phyloP scores from a whole-genome alignment of 2,329 filamentous ascomycete species.

The Macrophomina tecta region DNA sequence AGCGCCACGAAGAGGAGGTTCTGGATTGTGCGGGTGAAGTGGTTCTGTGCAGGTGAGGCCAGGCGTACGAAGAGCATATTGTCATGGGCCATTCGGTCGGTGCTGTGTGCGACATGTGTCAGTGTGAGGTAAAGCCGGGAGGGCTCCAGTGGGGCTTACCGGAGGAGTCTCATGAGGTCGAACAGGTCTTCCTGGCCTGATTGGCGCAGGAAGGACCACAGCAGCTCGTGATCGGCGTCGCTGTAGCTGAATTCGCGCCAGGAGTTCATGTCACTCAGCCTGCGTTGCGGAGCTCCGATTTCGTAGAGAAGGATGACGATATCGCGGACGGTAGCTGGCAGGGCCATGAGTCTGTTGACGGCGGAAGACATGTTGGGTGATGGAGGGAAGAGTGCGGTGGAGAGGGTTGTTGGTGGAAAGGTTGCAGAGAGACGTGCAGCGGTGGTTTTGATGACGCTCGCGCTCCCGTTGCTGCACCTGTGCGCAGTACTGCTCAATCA shows the following conservation, averaged over 20 bases:
- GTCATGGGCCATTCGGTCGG: not conserved
- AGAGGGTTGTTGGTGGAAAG: too few relatives aligned
- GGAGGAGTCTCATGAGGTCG: not conserved
- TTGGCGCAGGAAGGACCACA: not conserved
- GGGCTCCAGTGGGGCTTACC: not conserved
- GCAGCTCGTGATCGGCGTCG: not conserved
- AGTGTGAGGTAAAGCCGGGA: not conserved
- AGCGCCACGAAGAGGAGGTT: not conserved
- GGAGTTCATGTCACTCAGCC: not conserved
- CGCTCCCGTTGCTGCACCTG: too few relatives aligned
- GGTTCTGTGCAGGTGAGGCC: not conserved
- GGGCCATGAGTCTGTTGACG: too few relatives aligned
- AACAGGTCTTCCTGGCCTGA: not conserved
- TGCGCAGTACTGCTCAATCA: too few relatives aligned
- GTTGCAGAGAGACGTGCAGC: too few relatives aligned
- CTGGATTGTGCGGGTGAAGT: not conserved
- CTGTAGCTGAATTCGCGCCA: not conserved
- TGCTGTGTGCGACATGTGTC: not conserved
- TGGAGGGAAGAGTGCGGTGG: too few relatives aligned
- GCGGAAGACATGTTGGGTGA: too few relatives aligned
- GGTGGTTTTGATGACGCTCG: too few relatives aligned
- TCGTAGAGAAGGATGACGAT: too few relatives aligned
- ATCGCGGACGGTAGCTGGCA: too few relatives aligned
- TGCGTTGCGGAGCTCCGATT: not conserved
- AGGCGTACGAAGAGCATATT: not conserved